A percentile compares a stretch with the other conserved stretches of the same genome.
Evolutionary conservation across 1,139 yeast species (phyloP).

Genomic region (Geotrichum histeridarum): DNA sequence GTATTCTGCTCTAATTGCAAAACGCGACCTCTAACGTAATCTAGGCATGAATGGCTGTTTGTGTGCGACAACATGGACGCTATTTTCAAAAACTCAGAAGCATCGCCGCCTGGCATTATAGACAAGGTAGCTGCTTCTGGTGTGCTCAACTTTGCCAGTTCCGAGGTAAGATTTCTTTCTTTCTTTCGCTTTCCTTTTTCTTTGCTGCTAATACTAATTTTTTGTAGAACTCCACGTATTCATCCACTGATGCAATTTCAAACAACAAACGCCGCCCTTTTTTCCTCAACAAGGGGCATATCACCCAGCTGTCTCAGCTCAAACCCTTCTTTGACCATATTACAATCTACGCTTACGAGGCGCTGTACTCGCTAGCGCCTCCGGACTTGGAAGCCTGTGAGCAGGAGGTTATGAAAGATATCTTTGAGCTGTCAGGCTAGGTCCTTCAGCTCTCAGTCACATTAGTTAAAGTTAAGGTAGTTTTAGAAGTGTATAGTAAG

Average conservation of each 20-base stretch:
- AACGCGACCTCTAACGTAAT: neutral
- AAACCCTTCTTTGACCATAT: conserved; percentile 66
- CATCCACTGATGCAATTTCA: neutral
- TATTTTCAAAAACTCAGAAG: conserved; percentile 42
- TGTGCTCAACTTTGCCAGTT: conserved; percentile 23
- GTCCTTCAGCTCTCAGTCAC: too few species aligned
- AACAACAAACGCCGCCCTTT: conserved; percentile 15
- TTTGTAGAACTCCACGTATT: neutral
- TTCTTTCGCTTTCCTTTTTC: too few species aligned
- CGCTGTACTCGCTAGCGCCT: conserved; percentile 52
- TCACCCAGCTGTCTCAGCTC: conserved; percentile 43
- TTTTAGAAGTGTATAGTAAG: too few species aligned
- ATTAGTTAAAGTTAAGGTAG: too few species aligned
- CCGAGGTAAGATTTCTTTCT: conserved; percentile 19
- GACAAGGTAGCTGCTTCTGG: conserved; percentile 36
- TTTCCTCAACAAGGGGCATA: conserved; percentile 10
- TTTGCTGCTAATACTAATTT: conserved; percentile 3
- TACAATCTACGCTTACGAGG: conserved; percentile 69
- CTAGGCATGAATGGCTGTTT: conserved; percentile 70
- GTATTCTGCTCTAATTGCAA: conserved; percentile 15
- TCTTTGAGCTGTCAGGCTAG: conserved; percentile 35
- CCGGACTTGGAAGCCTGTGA: conserved; percentile 50
- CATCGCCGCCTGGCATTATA: conserved; percentile 39
- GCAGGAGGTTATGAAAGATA: conserved; percentile 53
- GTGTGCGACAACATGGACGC: conserved; percentile 68